Evolutionary conservation across 2,329 filamentous ascomycete species (phyloP).

Genomic region (Mycosphaerella sp.): DNA sequence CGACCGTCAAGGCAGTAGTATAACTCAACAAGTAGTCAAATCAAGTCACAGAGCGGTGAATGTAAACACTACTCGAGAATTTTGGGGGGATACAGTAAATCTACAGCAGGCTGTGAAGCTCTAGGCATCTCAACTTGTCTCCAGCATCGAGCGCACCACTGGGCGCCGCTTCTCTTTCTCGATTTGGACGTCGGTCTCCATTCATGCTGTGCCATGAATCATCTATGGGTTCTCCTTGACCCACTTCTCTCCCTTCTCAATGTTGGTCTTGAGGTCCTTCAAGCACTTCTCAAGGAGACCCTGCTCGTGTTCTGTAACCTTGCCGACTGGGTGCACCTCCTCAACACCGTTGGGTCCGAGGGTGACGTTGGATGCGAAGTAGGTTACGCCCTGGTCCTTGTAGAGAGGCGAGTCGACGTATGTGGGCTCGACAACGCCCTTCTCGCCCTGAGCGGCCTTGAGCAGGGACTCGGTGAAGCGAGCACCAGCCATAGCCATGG

Average conservation of each 20-base stretch:
- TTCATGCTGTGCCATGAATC: neutral
- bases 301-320: conserved; percentile 79
- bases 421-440: conserved; percentile 90
- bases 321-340: conserved; percentile 83
- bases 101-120: conserved; percentile 21
- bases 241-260: conserved; percentile 76
- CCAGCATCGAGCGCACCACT: conserved; percentile 10
- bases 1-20: neutral
- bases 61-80: neutral
- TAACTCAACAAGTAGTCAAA: too few species aligned
- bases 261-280: conserved; percentile 83
- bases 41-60: neutral
- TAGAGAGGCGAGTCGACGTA: conserved; percentile 96
- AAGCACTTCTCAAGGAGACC: conserved; percentile 81
- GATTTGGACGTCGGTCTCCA: neutral
- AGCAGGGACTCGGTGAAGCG: conserved; percentile 85
- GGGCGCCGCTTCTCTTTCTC: neutral
- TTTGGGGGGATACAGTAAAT: conserved; percentile 14
- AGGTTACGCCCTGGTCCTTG: conserved; percentile 97
- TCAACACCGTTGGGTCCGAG: conserved; percentile 93
- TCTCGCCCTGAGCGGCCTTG: conserved; percentile 86
- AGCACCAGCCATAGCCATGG: conserved; percentile 94
- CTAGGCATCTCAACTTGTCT: conserved; percentile 17
- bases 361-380: conserved; percentile 94
- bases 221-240: conserved; percentile 51